These are phyloP conservation scores for Wickerhamomyces bisporus DNA, from an alignment of 805 yeast species.

Conservation along the genomic window DNA sequence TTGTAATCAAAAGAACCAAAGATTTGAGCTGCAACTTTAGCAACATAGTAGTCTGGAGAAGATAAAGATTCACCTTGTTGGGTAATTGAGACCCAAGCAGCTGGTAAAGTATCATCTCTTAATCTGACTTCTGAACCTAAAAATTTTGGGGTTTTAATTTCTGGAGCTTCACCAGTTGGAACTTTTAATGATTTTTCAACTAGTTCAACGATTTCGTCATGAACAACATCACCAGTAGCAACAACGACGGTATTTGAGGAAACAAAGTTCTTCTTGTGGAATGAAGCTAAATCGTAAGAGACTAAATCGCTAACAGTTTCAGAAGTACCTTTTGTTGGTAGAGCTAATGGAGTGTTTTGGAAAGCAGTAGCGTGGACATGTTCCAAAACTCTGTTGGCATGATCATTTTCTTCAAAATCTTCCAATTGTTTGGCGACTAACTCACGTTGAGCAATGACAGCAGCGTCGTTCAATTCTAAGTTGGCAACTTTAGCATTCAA, in stretches of 20 bases:
- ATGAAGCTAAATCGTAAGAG: conserved; percentile 50
- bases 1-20: conserved; percentile 50
- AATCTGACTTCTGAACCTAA: conserved; percentile 83
- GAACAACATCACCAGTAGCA: conserved; percentile 65
- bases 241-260: conserved; percentile 65
- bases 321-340: conserved; percentile 71
- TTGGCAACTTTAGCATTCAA: conserved; percentile 39
- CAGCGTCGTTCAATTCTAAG: conserved; percentile 35
- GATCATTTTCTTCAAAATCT: conserved; percentile 51
- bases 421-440: conserved; percentile 43
- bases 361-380: conserved; percentile 80
- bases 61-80: conserved; percentile 62
- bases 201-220: conserved; percentile 63
- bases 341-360: conserved; percentile 78
- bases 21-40: conserved; percentile 67
- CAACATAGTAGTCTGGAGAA: conserved; percentile 63
- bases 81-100: conserved; percentile 73
- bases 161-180: conserved; percentile 47
- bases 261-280: conserved; percentile 51
- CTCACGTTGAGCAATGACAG: conserved; percentile 43
- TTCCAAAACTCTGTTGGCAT: conserved; percentile 53
- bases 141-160: conserved; percentile 53
- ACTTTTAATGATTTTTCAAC: conserved; percentile 48
- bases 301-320: conserved; percentile 59
- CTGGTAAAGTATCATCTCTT: conserved; percentile 83